Evolutionary conservation across 371 early-diverging fungal species (phyloP).

Genomic region (Apophysomyces trapeziformis): DNA sequence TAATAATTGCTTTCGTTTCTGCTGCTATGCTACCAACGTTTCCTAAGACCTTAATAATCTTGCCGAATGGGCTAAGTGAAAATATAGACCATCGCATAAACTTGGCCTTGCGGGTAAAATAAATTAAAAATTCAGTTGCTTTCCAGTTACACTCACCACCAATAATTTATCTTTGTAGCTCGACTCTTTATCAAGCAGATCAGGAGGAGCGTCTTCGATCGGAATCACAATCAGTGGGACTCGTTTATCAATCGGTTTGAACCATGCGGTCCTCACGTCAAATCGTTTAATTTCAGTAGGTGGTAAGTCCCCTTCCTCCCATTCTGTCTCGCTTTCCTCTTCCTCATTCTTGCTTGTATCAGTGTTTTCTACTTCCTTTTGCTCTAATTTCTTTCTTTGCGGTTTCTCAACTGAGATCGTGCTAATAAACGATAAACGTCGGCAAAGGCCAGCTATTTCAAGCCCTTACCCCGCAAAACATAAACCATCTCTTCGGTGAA

Average conservation of each 20-base stretch:
- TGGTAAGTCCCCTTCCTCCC: constrained; percentile 18
- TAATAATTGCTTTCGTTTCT: constrained; percentile 60
- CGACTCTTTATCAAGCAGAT: constrained; percentile 27
- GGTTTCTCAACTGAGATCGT: constrained; percentile 13
- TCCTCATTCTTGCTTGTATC: not conserved
- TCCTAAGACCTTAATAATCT: constrained; percentile 49
- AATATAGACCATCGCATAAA: constrained; percentile 58
- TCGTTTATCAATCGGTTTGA: constrained; percentile 68
- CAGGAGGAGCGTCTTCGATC: constrained; percentile 44
- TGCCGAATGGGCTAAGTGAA: constrained; percentile 55
- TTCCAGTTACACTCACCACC: constrained; percentile 17
- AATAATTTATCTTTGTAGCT: constrained; percentile 25
- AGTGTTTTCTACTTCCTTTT: not conserved
- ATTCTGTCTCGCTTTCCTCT: constrained; percentile 18
- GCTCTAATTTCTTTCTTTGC: not conserved
- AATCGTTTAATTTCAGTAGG: constrained; percentile 2
- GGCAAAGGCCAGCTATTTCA: not conserved
- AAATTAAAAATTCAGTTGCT: not conserved
- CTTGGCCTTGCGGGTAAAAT: constrained; percentile 21
- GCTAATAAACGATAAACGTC: not conserved
- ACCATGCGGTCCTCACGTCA: constrained; percentile 46
- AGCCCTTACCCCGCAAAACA: constrained; percentile 24
- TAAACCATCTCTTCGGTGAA: constrained; percentile 41
- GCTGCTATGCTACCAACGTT: constrained; percentile 55
- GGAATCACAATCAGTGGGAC: constrained; percentile 64